phyloP scores from a whole-genome alignment of 768 basidiomycete species.

The Panaeolus cyanescens region DNA sequence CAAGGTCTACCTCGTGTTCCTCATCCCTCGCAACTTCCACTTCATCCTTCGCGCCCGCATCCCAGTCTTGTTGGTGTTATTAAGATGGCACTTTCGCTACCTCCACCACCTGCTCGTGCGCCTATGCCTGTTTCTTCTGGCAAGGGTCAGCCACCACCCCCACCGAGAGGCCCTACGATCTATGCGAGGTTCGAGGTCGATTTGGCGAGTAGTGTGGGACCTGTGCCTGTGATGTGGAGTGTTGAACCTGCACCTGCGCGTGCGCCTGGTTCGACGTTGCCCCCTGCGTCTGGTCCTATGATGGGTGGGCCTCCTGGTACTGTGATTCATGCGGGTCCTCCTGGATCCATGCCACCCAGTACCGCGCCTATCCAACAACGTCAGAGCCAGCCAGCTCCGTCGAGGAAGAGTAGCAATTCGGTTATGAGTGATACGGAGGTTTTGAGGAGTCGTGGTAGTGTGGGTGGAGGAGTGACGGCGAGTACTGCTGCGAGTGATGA shows the following conservation, averaged over 20 bases:
- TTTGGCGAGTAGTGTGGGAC: slow-evolving; percentile 46
- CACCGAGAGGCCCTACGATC: slow-evolving; percentile 51
- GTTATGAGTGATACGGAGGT: neutral
- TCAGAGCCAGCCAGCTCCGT: neutral
- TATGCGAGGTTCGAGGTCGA: slow-evolving; percentile 61
- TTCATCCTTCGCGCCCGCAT: neutral
- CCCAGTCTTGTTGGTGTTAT: slow-evolving; percentile 19
- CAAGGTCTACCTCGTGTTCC: neutral
- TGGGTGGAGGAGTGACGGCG: neutral
- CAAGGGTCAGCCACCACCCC: neutral
- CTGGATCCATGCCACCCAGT: neutral
- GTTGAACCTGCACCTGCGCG: slow-evolving; percentile 35
- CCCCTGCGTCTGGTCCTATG: neutral
- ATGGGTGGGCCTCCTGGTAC: neutral
- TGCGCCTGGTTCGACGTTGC: slow-evolving; percentile 5
- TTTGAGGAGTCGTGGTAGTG: slow-evolving; percentile 3
- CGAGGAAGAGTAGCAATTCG: neutral
- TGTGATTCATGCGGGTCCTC: neutral
- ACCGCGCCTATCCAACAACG: neutral
- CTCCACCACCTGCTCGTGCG: slow-evolving; percentile 4
- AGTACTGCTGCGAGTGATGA: slow-evolving; percentile 9
- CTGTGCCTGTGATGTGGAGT: slow-evolving; percentile 64
- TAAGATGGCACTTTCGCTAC: slow-evolving; percentile 27
- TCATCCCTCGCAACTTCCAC: neutral
- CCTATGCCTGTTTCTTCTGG: neutral